Evolutionary conservation across 148 eudicot genomes (phyloP).

Genomic region (Rhododendron ovatum): DNA sequence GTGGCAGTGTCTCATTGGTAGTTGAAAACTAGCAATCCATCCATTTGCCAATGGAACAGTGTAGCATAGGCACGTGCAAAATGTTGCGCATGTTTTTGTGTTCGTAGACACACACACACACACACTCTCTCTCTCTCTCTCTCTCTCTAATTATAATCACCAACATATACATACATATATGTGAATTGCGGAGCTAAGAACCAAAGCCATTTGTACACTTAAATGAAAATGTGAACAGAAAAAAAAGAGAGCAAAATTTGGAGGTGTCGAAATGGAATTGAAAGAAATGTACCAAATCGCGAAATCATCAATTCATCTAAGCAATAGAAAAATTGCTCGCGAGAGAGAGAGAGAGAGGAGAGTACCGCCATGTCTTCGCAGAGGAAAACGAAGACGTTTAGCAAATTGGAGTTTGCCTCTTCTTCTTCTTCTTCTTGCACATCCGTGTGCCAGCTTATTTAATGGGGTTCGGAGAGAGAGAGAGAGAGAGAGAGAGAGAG

Average conservation of each 20-base stretch:
- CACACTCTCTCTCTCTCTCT: neutral
- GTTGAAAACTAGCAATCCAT: neutral
- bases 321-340: neutral
- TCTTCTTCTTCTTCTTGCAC: neutral
- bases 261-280: neutral
- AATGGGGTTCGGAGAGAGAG: neutral
- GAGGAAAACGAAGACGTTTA: neutral
- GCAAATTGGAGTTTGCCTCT: neutral
- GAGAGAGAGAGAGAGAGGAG: neutral
- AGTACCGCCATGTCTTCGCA: constrained; percentile 13
- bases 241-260: neutral
- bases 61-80: neutral
- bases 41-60: neutral
- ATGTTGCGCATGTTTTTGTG: neutral
- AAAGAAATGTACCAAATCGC: neutral
- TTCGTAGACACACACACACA: neutral
- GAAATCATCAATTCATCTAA: neutral
- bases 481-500: neutral
- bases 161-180: neutral
- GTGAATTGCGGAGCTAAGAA: neutral
- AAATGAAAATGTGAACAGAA: neutral
- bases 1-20: neutral
- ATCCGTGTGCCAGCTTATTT: neutral
- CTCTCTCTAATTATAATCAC: neutral
- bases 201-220: neutral